Base-by-base conservation (phyloP, 495 filamentous ascomycete genomes). In the Tuber umbilicatum region DNA sequence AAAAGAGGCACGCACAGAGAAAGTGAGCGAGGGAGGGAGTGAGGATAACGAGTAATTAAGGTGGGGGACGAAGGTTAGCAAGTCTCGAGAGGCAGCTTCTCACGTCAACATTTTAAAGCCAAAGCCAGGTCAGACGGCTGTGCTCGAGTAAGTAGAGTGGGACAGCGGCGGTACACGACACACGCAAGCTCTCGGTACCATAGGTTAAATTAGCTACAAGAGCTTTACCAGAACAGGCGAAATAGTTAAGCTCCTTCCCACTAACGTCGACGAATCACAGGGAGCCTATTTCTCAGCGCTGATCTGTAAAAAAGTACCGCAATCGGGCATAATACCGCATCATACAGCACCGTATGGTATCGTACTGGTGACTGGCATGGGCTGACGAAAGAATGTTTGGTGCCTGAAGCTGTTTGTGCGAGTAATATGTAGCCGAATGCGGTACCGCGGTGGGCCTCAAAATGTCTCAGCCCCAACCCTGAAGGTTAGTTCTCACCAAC, bases 1-100 rank as follows among this genome's bases (percentile, higher is more conserved):
- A 35, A 10, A 38, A 70, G 42, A n/a, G 70, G 47, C 10, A 16
- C 42, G 5, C 14, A 45, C 39, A 68, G 40, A n/a, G 39, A n/a
- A 23, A 69, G 39, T 50, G 41, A 42, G 40, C 41, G 68, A 64
- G 16, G 70, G 27, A 10, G 70, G 35, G 71, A 69, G 60, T 47
- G 19, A n/a, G 50, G 12, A 60, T 60, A 2, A 27, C 10, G 23
- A 55, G 23, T 55, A 60, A 60, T n/a, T n/a, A n/a, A n/a, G n/a
- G n/a, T n/a, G 50, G 23, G 2, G 10, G 50, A 27, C n/a, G 9
- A 27, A 31, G 7, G 50, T 27, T 17, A 19, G 42, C 14, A 17
- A 45, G 31, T 60, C 50, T 60, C 50, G 2, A 60, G 10, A 14
- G 50, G 50, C 23, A 12, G 50, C 23, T 4, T 60, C 50, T 60